Evolutionary conservation across 2,329 filamentous ascomycete species (phyloP), one percentile per base, ranked within the genome.

Genomic region (Macroventuria anomochaeta): DNA sequence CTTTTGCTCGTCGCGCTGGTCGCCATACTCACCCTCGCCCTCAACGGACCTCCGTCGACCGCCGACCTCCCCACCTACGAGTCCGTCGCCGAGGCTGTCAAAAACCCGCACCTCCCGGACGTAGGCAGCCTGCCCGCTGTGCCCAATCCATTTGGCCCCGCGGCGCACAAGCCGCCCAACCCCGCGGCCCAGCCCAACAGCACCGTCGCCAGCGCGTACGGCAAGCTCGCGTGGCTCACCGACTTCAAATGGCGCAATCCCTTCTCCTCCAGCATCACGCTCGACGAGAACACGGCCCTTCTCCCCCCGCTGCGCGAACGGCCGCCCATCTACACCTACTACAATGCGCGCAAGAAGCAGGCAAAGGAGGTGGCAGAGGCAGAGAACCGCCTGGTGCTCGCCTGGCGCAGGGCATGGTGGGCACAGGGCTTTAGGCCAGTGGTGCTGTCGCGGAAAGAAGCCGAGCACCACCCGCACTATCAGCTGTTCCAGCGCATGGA

Each of bases 331-430:
- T 97, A 96, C 76, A 96, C 92, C 59, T 97, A 93, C 75, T 96
- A 96, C 72, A 91, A 96, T 67, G 79, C 84, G 10, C 85, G 84
- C 4, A 73, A 80, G 56, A 81, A 81, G 65, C 88, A 88, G 73
- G 83, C 88, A 26, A 80, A 83, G 41, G 83, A 83, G 15, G 82
- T 84, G 43, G 84, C 84, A 63, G 84, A 89, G 55, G 89, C 90
- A 3, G 90, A 97, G 71, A 88, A 88, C 68, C 84, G 88, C 53
- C 77, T 97, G 54, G 81, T 97, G 41, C 79, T 96, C 52, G 88
- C 90, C 46, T 97, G 95, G 95, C 85, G 93, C 55, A 85, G 91
- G 38, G 93, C 93, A 2, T 97, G 93, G 92, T 97, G 91, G 90
- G 91, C 93, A 0, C 87, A 96, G 67, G 95, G 93, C 10, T 97